Evolutionary conservation across 2,329 filamentous ascomycete species (phyloP), one percentile per base, ranked within the genome.

Genomic region (Venturia oleaginea): DNA sequence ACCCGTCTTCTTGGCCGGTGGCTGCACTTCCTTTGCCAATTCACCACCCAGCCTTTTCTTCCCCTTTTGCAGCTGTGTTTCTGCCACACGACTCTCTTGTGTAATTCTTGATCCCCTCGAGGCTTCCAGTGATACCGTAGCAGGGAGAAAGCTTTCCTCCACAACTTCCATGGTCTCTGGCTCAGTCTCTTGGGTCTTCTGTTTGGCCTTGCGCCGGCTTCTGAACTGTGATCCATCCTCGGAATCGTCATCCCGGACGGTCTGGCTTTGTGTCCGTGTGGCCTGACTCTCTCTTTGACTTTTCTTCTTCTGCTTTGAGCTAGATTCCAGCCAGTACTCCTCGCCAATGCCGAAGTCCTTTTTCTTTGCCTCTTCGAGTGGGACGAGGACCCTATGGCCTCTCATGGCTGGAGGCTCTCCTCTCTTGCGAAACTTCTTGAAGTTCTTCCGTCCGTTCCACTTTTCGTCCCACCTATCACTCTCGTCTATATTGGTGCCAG

Each of bases 401-500:
- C 62, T 67, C 73, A 71, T 68, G 66, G 65, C 67, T 48, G 59
- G 68, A 27, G 70, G 73, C 48, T 75, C 71, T 6, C 75, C 86
- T 63, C 84, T 80, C 64, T 80, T 81, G 27, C 82, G 81, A 72
- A 99, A 99, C 70, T 86, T 89, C 75, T 99, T 99, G 78, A 96
- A 99, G 72, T 99, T 97, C 75, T 91, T 93, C 54, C 93, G 83
- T 0, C 93, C 94, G 72, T 97, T 96, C 94, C 94, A 99, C 46
- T 82, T 82, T 0, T 91, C 86, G 68, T 97, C 85, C 92, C 93
- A 97, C 48, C 90, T 82, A 5, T 86, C 84, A 22, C 81, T 76
- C 40, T 74, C 74, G n/a, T 77, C 72, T 22, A 71, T 74, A 62
- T 76, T 68, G n/a, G 76, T 70, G 68, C 66, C 32, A 42, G 24